A percentile compares a stretch with the other conserved stretches of the same genome.
phyloP scores from a whole-genome alignment of 2,329 filamentous ascomycete genomes.

The Exophiala sp. region DNA sequence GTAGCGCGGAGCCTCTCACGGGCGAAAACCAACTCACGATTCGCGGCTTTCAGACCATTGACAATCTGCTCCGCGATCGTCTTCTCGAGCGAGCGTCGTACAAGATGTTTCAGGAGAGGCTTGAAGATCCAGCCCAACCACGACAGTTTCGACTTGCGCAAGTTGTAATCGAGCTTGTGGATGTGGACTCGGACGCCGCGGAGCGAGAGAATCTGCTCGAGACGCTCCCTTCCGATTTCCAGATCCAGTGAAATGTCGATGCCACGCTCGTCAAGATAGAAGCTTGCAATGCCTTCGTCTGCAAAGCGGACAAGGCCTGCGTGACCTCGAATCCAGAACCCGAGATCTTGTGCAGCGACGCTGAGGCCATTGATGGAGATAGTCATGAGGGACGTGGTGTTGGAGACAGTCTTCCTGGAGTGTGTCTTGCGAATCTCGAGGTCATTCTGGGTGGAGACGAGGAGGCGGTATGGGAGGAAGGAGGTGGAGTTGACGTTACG shows the following conservation, averaged over 20 bases:
- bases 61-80: constrained; percentile 71
- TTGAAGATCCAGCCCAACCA: constrained; percentile 80
- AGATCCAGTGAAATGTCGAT: constrained; percentile 83
- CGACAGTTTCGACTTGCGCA: constrained; percentile 71
- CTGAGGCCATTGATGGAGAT: constrained; percentile 80
- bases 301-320: constrained; percentile 69
- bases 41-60: constrained; percentile 67
- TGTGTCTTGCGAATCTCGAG: constrained; percentile 77
- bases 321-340: constrained; percentile 83
- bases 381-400: constrained; percentile 68
- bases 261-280: constrained; percentile 79
- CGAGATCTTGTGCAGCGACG: constrained; percentile 78
- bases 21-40: constrained; percentile 82
- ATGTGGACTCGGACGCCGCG: constrained; percentile 73
- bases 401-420: constrained; percentile 62
- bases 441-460: constrained; percentile 79
- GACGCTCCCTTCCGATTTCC: constrained; percentile 70
- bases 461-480: constrained; percentile 81
- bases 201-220: constrained; percentile 79
- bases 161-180: constrained; percentile 78
- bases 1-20: constrained; percentile 82
- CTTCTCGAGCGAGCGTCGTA: constrained; percentile 74
- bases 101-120: constrained; percentile 74
- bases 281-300: constrained; percentile 81
- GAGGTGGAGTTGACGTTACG: constrained; percentile 78